Conservation (phyloP, 805 yeast genomes). For the Schwanniomyces sp. region DNA sequence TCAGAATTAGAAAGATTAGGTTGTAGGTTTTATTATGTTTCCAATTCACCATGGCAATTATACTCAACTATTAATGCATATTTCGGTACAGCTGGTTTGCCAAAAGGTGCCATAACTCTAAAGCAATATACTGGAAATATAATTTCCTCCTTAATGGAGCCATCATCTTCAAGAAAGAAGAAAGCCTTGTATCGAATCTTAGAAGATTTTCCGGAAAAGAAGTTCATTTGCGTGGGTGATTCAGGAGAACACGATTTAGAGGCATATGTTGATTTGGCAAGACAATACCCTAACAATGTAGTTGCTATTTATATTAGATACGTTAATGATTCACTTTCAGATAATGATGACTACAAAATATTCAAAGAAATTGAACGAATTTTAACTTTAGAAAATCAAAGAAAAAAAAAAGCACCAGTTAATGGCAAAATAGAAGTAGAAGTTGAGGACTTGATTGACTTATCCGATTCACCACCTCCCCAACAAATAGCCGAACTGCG, state of each 20-base stretch:
- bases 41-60: slow-evolving; percentile 93
- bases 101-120: slow-evolving; percentile 80
- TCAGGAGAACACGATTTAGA: slow-evolving; percentile 95
- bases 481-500: slow-evolving; percentile 14
- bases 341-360: slow-evolving; percentile 41
- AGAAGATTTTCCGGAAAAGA: slow-evolving; percentile 71
- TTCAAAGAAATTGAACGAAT: slow-evolving; percentile 27
- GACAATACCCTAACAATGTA: slow-evolving; percentile 59
- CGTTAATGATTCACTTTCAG: slow-evolving; percentile 68
- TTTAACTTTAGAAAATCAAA: slow-evolving; percentile 10
- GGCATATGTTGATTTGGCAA: slow-evolving; percentile 76
- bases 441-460: slow-evolving; percentile 35
- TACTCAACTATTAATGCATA: slow-evolving; percentile 60
- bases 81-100: slow-evolving; percentile 56
- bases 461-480: slow-evolving; percentile 32
- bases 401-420: slow-evolving; percentile 7
- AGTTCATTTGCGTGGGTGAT: slow-evolving; percentile 87
- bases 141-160: slow-evolving; percentile 79
- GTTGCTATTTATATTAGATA: slow-evolving; percentile 79
- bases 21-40: slow-evolving; percentile 84
- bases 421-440: slow-evolving; percentile 16
- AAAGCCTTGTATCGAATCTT: slow-evolving; percentile 62
- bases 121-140: slow-evolving; percentile 86
- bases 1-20: slow-evolving; percentile 43
- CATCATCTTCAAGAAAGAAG: slow-evolving; percentile 79